These are phyloP conservation scores for Apiotrichum sp. DNA, from an alignment of 1,284 basidiomycete species.

Conservation along the genomic window DNA sequence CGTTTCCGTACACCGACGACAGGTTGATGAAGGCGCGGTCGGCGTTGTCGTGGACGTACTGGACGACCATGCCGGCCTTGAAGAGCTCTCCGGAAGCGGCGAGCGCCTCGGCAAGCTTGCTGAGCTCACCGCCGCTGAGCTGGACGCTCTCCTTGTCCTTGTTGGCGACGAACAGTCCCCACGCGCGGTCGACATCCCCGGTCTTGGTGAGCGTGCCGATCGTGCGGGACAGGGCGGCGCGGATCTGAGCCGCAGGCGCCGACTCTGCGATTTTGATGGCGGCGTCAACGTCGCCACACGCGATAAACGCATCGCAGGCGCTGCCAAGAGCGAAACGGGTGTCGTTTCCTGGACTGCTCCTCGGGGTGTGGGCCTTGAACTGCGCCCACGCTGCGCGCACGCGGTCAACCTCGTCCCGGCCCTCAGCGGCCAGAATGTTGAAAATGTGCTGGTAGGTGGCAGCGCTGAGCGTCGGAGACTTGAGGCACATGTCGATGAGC, in stretches of 20 bases:
- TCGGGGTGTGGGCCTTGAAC: neutral
- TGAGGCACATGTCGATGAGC: neutral
- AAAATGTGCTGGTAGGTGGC: neutral
- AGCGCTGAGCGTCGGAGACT: neutral
- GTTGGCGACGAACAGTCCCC: slow-evolving; percentile 56
- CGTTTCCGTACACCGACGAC: too few relatives aligned
- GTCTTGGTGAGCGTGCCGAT: slow-evolving; percentile 53
- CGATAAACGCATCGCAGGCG: slow-evolving; percentile 56
- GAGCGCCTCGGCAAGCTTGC: slow-evolving; percentile 50
- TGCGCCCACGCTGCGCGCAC: neutral
- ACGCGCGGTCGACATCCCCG: slow-evolving; percentile 60
- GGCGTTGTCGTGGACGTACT: neutral
- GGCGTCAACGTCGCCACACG: neutral
- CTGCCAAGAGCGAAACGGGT: slow-evolving; percentile 20
- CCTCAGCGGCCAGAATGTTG: neutral
- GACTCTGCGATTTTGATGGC: neutral
- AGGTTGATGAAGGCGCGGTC: too few relatives aligned
- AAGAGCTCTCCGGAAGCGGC: slow-evolving; percentile 50
- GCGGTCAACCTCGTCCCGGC: slow-evolving; percentile 2
- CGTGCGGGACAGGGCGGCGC: neutral
- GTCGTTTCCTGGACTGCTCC: neutral
- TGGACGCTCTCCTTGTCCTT: neutral
- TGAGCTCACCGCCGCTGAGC: neutral
- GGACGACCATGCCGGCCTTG: slow-evolving; percentile 34
- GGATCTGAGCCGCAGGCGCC: neutral